Conservation (phyloP, 345 rosid genomes). For the Garcia nutans region DNA sequence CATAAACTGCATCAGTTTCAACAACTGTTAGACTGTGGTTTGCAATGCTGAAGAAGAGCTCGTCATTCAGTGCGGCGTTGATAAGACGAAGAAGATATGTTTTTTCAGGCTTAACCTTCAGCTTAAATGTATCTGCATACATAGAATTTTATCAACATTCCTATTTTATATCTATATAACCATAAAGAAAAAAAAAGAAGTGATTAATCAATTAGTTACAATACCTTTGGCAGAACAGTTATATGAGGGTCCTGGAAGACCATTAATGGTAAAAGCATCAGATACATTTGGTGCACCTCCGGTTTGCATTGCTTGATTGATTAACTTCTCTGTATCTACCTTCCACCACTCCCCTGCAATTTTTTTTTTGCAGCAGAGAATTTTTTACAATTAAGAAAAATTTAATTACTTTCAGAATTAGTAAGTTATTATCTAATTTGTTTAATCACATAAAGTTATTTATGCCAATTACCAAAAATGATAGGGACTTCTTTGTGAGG, state of each 20-base stretch:
- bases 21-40: conserved; percentile 65
- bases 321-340: conserved; percentile 42
- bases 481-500: conserved; percentile 49
- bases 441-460: neutral
- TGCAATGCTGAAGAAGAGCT: conserved; percentile 68
- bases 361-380: neutral
- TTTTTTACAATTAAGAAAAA: too few relatives aligned
- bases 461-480: conserved; percentile 36
- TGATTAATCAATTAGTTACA: too few relatives aligned
- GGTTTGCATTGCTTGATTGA: conserved; percentile 46
- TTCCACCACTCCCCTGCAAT: conserved; percentile 61
- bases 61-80: conserved; percentile 62
- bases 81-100: conserved; percentile 47
- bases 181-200: too few relatives aligned
- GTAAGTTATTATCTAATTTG: too few relatives aligned
- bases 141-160: neutral
- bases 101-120: conserved; percentile 48
- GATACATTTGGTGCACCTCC: conserved; percentile 55
- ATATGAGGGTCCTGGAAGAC: conserved; percentile 46
- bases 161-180: neutral
- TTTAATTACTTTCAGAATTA: too few relatives aligned
- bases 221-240: conserved; percentile 50
- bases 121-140: conserved; percentile 50
- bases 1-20: conserved; percentile 66
- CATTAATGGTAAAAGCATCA: conserved; percentile 56